Conservation (phyloP, 768 basidiomycete species). For the Trametes meyenii region DNA sequence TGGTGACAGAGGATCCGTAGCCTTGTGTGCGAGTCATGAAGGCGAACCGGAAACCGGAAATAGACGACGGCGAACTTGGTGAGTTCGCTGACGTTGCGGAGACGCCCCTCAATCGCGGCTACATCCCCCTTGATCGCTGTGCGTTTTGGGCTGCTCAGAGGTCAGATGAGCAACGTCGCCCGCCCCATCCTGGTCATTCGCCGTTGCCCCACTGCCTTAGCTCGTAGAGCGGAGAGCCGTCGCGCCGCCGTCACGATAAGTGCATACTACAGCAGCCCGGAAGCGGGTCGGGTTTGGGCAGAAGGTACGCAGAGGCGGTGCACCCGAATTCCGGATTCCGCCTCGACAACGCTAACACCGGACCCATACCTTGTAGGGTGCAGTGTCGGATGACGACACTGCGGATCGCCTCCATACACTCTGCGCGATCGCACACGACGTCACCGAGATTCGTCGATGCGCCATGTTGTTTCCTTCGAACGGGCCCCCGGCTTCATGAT, state of each 20-base stretch:
- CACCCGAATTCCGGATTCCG: background rate
- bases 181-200: background rate
- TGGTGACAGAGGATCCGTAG: too few relatives aligned
- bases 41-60: background rate
- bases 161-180: constrained; percentile 6
- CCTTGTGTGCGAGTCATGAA: too few relatives aligned
- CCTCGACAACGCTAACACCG: background rate
- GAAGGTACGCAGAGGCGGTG: constrained; percentile 1
- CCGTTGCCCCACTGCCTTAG: background rate
- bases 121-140: background rate
- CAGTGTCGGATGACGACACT: constrained; percentile 10
- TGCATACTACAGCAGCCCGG: background rate
- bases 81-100: background rate
- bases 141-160: background rate
- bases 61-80: background rate
- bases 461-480: background rate
- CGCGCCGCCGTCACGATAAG: background rate
- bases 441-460: background rate
- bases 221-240: constrained; percentile 6
- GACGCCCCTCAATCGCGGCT: constrained; percentile 6
- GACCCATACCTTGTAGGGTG: background rate
- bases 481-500: background rate
- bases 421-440: constrained; percentile 1
- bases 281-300: background rate
- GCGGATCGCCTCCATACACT: background rate